phyloP scores from a whole-genome alignment of 768 basidiomycete species.

The Chalciporus piperatus region DNA sequence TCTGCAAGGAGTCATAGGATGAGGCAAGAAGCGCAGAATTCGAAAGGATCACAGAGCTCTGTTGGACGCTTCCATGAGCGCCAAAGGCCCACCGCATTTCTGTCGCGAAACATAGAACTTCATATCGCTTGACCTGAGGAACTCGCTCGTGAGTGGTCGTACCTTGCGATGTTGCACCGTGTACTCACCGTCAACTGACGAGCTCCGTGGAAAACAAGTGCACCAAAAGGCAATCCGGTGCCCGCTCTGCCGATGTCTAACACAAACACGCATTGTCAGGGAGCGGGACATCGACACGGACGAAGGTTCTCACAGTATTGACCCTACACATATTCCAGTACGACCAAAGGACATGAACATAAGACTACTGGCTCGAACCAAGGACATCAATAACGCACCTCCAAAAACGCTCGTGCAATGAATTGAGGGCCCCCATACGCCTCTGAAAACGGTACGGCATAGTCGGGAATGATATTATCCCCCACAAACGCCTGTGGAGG shows the following conservation, averaged over 20 bases:
- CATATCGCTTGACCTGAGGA: constrained; percentile 24
- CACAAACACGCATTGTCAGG: neutral
- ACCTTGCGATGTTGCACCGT: neutral
- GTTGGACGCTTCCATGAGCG: constrained; percentile 8
- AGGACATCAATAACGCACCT: constrained; percentile 10
- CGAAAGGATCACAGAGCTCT: constrained; percentile 21
- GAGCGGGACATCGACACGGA: neutral
- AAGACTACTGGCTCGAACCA: neutral
- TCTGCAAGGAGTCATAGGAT: neutral
- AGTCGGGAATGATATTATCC: constrained; percentile 28
- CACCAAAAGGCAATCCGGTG: constrained; percentile 24
- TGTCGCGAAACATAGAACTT: constrained; percentile 29
- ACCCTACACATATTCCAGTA: constrained; percentile 14
- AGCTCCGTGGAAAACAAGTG: constrained; percentile 20
- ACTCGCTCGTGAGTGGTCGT: neutral
- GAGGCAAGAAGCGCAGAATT: neutral
- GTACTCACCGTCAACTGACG: constrained; percentile 24
- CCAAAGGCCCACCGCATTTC: constrained; percentile 24
- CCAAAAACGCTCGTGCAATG: constrained; percentile 25
- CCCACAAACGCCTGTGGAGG: constrained; percentile 19
- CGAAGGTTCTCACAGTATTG: constrained; percentile 21
- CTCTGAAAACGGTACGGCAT: constrained; percentile 29
- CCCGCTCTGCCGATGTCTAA: constrained; percentile 27
- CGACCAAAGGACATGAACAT: neutral
- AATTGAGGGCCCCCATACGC: constrained; percentile 27